These are phyloP conservation scores for Stachybotrys echinatus DNA, from an alignment of 2,329 filamentous ascomycete species.

Conservation along the genomic window DNA sequence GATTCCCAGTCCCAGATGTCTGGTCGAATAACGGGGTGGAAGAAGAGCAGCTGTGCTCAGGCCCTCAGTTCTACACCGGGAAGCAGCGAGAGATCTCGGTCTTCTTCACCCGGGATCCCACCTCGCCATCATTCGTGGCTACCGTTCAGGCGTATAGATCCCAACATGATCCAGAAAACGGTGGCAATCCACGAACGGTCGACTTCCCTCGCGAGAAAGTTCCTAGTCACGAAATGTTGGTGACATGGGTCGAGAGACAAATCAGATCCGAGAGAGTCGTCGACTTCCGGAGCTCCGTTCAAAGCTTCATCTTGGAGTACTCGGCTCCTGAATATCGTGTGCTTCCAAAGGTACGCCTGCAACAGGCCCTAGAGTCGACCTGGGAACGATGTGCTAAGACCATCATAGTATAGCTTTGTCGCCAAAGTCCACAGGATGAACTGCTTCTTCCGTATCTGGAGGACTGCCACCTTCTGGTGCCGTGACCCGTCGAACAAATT, in stretches of 20 bases:
- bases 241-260: conserved; percentile 31
- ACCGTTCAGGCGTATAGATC: conserved; percentile 31
- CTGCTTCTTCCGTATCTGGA: conserved; percentile 46
- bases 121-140: conserved; percentile 33
- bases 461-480: conserved; percentile 35
- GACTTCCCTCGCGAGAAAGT: conserved; percentile 31
- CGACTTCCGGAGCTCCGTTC: conserved; percentile 26
- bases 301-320: conserved; percentile 32
- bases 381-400: neutral
- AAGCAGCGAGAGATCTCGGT: conserved; percentile 29
- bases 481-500: conserved; percentile 30
- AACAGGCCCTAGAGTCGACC: neutral
- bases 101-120: conserved; percentile 26
- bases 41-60: conserved; percentile 25
- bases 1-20: conserved; percentile 25
- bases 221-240: conserved; percentile 26
- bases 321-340: conserved; percentile 23
- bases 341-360: conserved; percentile 32
- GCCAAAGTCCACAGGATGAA: conserved; percentile 39
- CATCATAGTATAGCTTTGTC: conserved; percentile 33
- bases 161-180: conserved; percentile 21
- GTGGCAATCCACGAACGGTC: conserved; percentile 24
- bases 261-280: conserved; percentile 25
- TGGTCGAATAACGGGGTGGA: conserved; percentile 28
- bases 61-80: conserved; percentile 29